phyloP scores from a whole-genome alignment of 2,329 filamentous ascomycete species.

The Dothiorella sarmentorum region DNA sequence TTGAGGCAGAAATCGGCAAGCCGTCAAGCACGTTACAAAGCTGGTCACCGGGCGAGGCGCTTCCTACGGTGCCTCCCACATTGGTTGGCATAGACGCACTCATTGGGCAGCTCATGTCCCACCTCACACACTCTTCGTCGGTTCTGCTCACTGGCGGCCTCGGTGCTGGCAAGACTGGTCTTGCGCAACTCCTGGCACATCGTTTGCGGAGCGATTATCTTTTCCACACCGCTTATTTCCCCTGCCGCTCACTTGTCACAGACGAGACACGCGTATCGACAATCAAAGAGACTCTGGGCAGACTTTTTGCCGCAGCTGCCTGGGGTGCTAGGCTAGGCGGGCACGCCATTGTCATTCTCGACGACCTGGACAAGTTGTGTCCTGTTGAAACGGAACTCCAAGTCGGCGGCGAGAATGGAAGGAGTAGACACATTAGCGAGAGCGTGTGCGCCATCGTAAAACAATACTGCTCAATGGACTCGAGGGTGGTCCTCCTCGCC shows the following conservation, averaged over 20 bases:
- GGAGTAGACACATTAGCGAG: constrained; percentile 90
- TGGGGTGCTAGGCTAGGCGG: constrained; percentile 90
- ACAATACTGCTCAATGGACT: constrained; percentile 77
- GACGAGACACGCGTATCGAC: constrained; percentile 87
- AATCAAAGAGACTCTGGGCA: constrained; percentile 82
- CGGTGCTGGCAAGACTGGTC: constrained; percentile 83
- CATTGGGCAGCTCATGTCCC: constrained; percentile 67
- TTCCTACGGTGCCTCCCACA: constrained; percentile 53
- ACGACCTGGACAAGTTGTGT: constrained; percentile 90
- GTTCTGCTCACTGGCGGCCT: constrained; percentile 85
- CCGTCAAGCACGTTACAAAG: constrained; percentile 29
- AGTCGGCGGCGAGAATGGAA: constrained; percentile 86
- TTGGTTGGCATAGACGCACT: constrained; percentile 83
- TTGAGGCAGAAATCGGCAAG: constrained; percentile 67
- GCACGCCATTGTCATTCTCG: constrained; percentile 77
- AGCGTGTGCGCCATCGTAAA: constrained; percentile 76
- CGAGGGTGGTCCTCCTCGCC: constrained; percentile 79
- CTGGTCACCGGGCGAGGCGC: constrained; percentile 53
- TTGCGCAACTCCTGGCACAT: constrained; percentile 73
- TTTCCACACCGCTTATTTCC: constrained; percentile 81
- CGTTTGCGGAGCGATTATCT: constrained; percentile 68
- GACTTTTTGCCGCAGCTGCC: constrained; percentile 81
- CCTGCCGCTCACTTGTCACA: constrained; percentile 81
- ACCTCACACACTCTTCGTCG: constrained; percentile 81
- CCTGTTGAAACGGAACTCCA: constrained; percentile 92